These are phyloP conservation scores for Diaporthe eres DNA, from an alignment of 2,329 filamentous ascomycete genomes.

Conservation along the genomic window DNA sequence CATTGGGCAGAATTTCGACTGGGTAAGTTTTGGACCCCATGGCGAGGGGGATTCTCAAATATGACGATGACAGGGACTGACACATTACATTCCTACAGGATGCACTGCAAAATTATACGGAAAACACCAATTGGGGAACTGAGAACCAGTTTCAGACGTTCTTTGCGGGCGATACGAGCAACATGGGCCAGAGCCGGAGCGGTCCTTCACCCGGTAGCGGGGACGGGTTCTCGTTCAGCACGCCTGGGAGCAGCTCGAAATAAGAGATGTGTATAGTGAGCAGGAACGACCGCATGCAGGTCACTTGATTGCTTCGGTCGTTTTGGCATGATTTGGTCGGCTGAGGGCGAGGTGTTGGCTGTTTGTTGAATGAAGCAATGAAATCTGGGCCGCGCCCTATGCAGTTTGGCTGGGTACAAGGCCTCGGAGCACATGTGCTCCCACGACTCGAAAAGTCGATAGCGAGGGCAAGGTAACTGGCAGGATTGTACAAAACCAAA, in stretches of 20 bases:
- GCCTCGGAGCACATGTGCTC: not conserved
- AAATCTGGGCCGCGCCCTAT: not conserved
- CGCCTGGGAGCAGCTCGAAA: slow-evolving; percentile 37
- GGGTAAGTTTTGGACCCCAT: slow-evolving; percentile 59
- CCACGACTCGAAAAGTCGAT: not conserved
- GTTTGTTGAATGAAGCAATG: slow-evolving; percentile 14
- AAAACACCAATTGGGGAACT: slow-evolving; percentile 66
- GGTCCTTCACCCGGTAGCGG: slow-evolving; percentile 39
- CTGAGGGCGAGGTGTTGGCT: not conserved
- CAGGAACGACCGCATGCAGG: not conserved
- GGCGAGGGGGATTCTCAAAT: not conserved
- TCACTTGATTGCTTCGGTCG: not conserved
- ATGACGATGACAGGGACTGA: slow-evolving; percentile 46
- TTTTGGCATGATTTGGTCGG: not conserved
- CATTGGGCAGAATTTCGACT: slow-evolving; percentile 68
- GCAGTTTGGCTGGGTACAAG: not conserved
- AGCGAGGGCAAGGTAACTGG: not conserved
- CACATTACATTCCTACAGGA: slow-evolving; percentile 54
- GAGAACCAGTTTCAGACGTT: slow-evolving; percentile 69
- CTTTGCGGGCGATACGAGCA: slow-evolving; percentile 47
- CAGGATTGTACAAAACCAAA: slow-evolving; percentile 34
- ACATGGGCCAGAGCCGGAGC: slow-evolving; percentile 1
- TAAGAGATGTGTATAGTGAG: not conserved
- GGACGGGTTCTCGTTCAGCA: slow-evolving; percentile 40
- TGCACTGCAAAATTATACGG: slow-evolving; percentile 70